Conservation (phyloP, 192 early-diverging fungal genomes). For the Gonapodya prolifera region DNA sequence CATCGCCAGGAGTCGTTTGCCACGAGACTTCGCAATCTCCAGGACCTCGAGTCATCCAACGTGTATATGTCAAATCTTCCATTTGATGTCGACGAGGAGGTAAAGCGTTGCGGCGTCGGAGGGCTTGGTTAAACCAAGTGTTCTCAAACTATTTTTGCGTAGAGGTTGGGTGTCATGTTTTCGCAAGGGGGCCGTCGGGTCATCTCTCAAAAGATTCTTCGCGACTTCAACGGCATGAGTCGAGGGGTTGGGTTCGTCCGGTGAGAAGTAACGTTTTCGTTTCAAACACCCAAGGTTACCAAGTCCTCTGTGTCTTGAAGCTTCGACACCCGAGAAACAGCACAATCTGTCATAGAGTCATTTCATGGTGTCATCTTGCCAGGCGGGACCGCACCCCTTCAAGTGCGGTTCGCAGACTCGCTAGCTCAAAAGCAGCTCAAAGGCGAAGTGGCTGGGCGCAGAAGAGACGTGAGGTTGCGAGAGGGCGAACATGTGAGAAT, state of each 20-base stretch:
- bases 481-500: not conserved
- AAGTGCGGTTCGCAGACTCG: constrained; percentile 69
- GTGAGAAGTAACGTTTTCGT: constrained; percentile 10
- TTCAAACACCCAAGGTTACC: not conserved
- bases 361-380: constrained; percentile 47
- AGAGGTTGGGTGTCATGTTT: constrained; percentile 46
- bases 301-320: constrained; percentile 15
- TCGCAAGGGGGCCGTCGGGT: constrained; percentile 35
- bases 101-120: constrained; percentile 11
- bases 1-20: constrained; percentile 51
- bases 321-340: constrained; percentile 58
- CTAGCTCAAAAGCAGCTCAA: constrained; percentile 67
- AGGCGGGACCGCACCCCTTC: constrained; percentile 47
- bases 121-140: not conserved
- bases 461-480: not conserved
- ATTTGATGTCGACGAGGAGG: constrained; percentile 56
- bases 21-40: constrained; percentile 50
- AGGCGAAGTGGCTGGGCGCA: constrained; percentile 14
- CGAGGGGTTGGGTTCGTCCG: constrained; percentile 73
- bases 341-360: constrained; percentile 47
- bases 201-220: constrained; percentile 60
- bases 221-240: constrained; percentile 50
- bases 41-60: constrained; percentile 62
- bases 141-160: constrained; percentile 11
- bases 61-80: constrained; percentile 79